Evolutionary conservation across 2,329 filamentous ascomycete genomes (phyloP), one percentile per base, ranked within the genome.

Genomic region (Coleophoma eucalyptorum): DNA sequence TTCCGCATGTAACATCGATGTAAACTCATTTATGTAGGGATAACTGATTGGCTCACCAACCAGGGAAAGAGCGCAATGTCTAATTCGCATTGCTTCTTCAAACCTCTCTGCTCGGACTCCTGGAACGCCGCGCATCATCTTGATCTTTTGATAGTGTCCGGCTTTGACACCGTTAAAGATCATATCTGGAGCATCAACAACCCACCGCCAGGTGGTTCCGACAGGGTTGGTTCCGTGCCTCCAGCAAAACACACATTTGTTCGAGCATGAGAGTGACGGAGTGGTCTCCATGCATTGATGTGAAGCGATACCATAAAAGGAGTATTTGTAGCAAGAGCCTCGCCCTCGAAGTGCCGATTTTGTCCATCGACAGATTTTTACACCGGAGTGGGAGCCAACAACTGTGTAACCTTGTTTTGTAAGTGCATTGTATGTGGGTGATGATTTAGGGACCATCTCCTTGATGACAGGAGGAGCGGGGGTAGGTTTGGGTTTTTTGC

Each of bases 221-320:
- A 97, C 94, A 0, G 93, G 93, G 67, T 97, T 99, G 0, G 94
- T 97, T 48, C 93, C 94, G 66, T 97, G 94, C 6, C 94, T 86
- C 94, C 93, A 99, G 78, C 93, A 99, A 70, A 97, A 99, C 58
- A 99, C 90, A 69, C 94, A 97, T 69, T 99, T 97, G 75, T 97
- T 97, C 55, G 88, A 94, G 77, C 93, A 99, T 10, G 90, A 96
- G 4, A 99, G 81, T 0, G 92, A 96, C 0, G 93, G 93, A 0
- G 93, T 97, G 2, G 93, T 93, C 71, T 99, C 93, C 94, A 99
- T 99, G 70, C 93, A 99, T 55, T 96, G 87, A 65, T 99, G 94
- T 0, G 92, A 97, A 57, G 88, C 83, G 68, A 99, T 99, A 45
- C 93, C 93, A 69, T 99, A 99, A 69, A 99, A 96, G 0, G 90